Conservation (phyloP, 1,284 basidiomycete genomes). For the Trametes sp. region DNA sequence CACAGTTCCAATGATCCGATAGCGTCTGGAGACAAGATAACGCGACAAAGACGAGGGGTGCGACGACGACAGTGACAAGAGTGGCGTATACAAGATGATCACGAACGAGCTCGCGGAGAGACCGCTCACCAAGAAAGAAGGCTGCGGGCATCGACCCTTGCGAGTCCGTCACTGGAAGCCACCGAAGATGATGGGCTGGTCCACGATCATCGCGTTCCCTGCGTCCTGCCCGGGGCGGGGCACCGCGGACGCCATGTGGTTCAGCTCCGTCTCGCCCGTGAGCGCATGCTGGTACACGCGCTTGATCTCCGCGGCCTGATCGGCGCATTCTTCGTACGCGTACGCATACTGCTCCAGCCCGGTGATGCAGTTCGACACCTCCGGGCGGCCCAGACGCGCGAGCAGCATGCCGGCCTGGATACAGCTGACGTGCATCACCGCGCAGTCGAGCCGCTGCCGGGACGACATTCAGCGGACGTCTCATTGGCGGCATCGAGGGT, state of each 20-base stretch:
- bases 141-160: not conserved
- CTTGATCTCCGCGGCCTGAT: conserved; percentile 75
- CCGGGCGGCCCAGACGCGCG: conserved; percentile 80
- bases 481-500: conserved; percentile 15
- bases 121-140: conserved; percentile 5
- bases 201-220: conserved; percentile 33
- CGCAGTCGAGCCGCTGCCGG: conserved; percentile 76
- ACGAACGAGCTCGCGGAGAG: not conserved
- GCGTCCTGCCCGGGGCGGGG: conserved; percentile 24
- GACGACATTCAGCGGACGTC: conserved; percentile 12
- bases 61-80: not conserved
- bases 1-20: conserved; percentile 26
- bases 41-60: conserved; percentile 8
- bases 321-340: conserved; percentile 86
- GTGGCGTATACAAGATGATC: conserved; percentile 7
- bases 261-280: conserved; percentile 57
- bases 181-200: conserved; percentile 26
- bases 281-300: conserved; percentile 59
- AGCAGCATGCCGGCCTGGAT: conserved; percentile 85
- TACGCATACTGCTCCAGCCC: conserved; percentile 89
- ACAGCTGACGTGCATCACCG: conserved; percentile 86
- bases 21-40: conserved; percentile 16
- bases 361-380: conserved; percentile 82
- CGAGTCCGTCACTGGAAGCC: not conserved
- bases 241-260: conserved; percentile 58